Conservation (phyloP, 192 early-diverging fungal species). For the Coemansia sp. region DNA sequence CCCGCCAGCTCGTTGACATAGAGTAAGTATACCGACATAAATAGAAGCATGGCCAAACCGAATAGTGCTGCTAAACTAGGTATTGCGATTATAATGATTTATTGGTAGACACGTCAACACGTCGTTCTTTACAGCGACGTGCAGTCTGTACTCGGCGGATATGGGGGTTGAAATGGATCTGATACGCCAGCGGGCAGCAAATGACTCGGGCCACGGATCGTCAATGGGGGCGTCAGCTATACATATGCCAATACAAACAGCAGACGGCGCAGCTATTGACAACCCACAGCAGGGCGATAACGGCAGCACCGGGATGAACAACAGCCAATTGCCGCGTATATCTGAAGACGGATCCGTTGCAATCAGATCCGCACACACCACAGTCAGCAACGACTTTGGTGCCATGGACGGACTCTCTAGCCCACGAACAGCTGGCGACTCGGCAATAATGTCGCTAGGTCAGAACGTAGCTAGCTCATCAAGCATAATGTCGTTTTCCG, state of each 20-base stretch:
- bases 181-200: slow-evolving; percentile 31
- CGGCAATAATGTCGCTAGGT: slow-evolving; percentile 7
- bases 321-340: neutral
- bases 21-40: slow-evolving; percentile 22
- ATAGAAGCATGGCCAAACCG: slow-evolving; percentile 15
- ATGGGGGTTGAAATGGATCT: slow-evolving; percentile 45
- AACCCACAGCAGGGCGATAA: neutral
- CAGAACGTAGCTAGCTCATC: slow-evolving; percentile 32
- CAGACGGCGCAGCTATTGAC: neutral
- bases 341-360: neutral
- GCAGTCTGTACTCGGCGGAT: slow-evolving; percentile 38
- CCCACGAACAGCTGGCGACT: neutral
- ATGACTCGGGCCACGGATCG: slow-evolving; percentile 29
- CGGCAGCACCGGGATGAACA: neutral
- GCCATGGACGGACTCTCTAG: neutral
- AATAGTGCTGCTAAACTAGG: slow-evolving; percentile 3
- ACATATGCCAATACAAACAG: neutral
- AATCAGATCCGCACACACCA: slow-evolving; percentile 2
- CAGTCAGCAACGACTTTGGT: slow-evolving; percentile 1
- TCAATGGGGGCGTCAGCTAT: neutral
- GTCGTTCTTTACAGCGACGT: slow-evolving; percentile 46
- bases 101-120: slow-evolving; percentile 25
- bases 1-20: slow-evolving; percentile 30
- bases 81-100: neutral
- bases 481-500: slow-evolving; percentile 47